Base-by-base conservation (phyloP, 306 rosid species). In the Trifolium repens region DNA sequence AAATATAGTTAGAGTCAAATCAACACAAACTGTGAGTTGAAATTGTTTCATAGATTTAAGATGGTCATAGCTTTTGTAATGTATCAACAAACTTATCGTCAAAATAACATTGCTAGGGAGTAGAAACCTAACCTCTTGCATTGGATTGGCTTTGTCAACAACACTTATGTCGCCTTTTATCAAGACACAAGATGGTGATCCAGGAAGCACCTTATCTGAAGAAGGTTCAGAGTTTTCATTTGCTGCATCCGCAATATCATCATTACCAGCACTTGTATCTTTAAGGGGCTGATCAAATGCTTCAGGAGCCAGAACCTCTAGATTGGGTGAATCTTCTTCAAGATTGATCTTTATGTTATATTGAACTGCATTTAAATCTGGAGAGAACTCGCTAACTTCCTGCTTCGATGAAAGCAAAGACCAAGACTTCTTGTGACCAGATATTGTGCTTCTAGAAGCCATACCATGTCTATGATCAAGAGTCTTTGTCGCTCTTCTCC, bases 41-140 rank as follows among this genome's bases (percentile, higher is more conserved):
- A n/a, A 40, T 9, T 53, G 73, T 72, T 40, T 52, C 12, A 13
- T 10, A 63, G 26, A 71, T 63, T 13, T 22, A 58, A 52, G 8
- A 80, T 10, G 27, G 42, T 35, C 69, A 52, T 16, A 39, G 55
- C 44, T 70, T 19, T 68, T 46, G 63, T 37, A 53, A 60, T 12
- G 42, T 62, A 53, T 24, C n/a, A 69, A 60, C 39, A 60, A 80
- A 61, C 47, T 22, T 42, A 26, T 44, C 30, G 69, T 50, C 17
- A 11, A 12, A 16, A 80, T 61, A 43, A 5, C 65, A 44, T 39
- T 40, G 47, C 24, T 16, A 68, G 69, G 82, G 79, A 42, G 24
- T 15, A 68, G 69, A 83, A 80, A 81, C 70, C 84, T 65, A 77
- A 88, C 96, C 96, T 90, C 86, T 50, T 79, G 82, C 55, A 76